These are phyloP conservation scores for Alnus rubra DNA, from an alignment of 306 rosid species.

Conservation along the genomic window DNA sequence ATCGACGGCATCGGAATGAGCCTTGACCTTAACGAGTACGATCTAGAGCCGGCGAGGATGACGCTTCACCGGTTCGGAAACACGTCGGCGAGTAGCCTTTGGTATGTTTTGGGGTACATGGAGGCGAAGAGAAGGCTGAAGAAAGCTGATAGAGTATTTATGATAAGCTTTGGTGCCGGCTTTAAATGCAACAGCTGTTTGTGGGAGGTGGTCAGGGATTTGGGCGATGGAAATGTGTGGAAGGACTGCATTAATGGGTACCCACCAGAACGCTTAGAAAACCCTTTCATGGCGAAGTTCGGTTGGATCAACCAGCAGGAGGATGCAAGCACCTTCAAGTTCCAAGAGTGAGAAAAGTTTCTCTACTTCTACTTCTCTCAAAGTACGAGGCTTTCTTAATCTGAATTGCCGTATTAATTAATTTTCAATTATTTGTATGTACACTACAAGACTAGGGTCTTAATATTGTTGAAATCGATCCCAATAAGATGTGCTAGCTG, in stretches of 20 bases:
- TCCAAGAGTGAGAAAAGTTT: background rate
- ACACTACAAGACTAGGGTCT: no score
- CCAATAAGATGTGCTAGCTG: no score
- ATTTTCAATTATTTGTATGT: no score
- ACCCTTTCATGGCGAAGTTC: slow-evolving; percentile 79
- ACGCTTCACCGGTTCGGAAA: slow-evolving; percentile 87
- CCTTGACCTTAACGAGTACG: slow-evolving; percentile 55
- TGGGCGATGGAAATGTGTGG: slow-evolving; percentile 68
- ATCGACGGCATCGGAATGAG: slow-evolving; percentile 78
- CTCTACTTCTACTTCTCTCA: no score
- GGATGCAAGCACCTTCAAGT: slow-evolving; percentile 51
- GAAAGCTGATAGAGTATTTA: slow-evolving; percentile 59
- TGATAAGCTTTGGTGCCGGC: slow-evolving; percentile 98
- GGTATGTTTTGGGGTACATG: slow-evolving; percentile 93
- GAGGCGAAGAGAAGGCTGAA: slow-evolving; percentile 83
- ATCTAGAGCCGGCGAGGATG: slow-evolving; percentile 92
- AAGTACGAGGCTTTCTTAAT: no score
- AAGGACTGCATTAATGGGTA: slow-evolving; percentile 60
- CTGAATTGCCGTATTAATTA: no score
- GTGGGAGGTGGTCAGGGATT: slow-evolving; percentile 77
- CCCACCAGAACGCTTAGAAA: slow-evolving; percentile 67
- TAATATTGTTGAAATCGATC: no score
- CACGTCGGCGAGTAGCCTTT: slow-evolving; percentile 82
- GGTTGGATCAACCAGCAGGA: slow-evolving; percentile 71
- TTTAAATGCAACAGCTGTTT: slow-evolving; percentile 91